Conservation (phyloP, 208 protist genomes). For the Strigomonas galati region DNA sequence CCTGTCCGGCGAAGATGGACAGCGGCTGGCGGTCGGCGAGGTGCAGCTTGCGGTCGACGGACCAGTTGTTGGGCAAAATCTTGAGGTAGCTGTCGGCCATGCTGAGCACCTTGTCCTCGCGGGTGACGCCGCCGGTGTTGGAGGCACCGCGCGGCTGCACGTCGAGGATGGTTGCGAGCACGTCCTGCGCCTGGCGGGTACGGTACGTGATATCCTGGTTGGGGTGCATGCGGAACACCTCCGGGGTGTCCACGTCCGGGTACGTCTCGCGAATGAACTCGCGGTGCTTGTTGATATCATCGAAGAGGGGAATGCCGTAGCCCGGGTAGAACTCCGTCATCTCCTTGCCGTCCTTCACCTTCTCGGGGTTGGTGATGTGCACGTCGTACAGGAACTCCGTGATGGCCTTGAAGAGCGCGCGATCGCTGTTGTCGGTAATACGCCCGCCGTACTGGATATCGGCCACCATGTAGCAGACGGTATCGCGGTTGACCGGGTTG, state of each 20-base stretch:
- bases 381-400: slow-evolving; percentile 92
- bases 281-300: slow-evolving; percentile 92
- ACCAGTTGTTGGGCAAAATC: slow-evolving; percentile 90
- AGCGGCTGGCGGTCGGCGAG: slow-evolving; percentile 90
- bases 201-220: slow-evolving; percentile 97
- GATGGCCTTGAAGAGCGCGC: slow-evolving; percentile 97
- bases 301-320: slow-evolving; percentile 90
- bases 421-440: slow-evolving; percentile 98
- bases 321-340: slow-evolving; percentile 80
- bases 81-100: slow-evolving; percentile 91
- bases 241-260: slow-evolving; percentile 94
- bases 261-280: slow-evolving; percentile 94
- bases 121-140: slow-evolving; percentile 81
- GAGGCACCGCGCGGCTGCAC: slow-evolving; percentile 94
- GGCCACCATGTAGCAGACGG: slow-evolving; percentile 97
- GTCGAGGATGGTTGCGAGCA: slow-evolving; percentile 95
- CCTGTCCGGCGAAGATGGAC: slow-evolving; percentile 95
- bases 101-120: slow-evolving; percentile 91
- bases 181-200: slow-evolving; percentile 87
- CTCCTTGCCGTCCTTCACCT: slow-evolving; percentile 77
- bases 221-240: slow-evolving; percentile 97
- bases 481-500: slow-evolving; percentile 91
- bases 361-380: slow-evolving; percentile 89
- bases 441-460: slow-evolving; percentile 99
- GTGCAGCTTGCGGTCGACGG: slow-evolving; percentile 73